Conservation (phyloP, 2,329 filamentous ascomycete species). For the Geosmithia putterillii region DNA sequence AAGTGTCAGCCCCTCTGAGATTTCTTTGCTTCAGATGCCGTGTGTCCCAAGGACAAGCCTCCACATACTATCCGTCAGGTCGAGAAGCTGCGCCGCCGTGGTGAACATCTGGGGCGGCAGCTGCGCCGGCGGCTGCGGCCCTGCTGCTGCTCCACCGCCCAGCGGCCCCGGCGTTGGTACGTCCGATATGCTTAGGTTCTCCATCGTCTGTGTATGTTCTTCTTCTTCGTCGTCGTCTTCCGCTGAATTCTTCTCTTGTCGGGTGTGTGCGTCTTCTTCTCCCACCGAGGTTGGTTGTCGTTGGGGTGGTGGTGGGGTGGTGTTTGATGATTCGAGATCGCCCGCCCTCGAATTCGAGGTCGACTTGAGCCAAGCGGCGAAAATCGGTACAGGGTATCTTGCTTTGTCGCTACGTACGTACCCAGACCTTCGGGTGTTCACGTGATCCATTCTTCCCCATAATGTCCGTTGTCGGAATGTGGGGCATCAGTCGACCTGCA, state of each 20-base stretch:
- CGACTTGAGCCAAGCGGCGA: no score
- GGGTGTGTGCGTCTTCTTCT: not conserved
- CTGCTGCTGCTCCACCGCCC: slow-evolving; percentile 20
- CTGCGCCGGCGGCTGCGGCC: slow-evolving; percentile 43
- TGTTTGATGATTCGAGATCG: no score
- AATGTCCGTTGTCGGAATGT: no score
- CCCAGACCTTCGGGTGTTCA: no score
- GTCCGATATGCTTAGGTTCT: slow-evolving; percentile 40
- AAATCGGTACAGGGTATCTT: no score
- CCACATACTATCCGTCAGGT: slow-evolving; percentile 85
- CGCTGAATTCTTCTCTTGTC: not conserved
- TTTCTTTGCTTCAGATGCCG: not conserved
- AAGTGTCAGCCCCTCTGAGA: not conserved
- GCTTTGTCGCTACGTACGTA: no score
- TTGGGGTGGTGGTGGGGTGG: no score
- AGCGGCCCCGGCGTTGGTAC: slow-evolving; percentile 28
- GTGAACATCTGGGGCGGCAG: slow-evolving; percentile 96
- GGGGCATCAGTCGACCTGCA: no score
- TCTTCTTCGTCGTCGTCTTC: not conserved
- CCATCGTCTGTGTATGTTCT: slow-evolving; percentile 24
- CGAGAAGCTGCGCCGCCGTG: slow-evolving; percentile 86
- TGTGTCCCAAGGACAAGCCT: not conserved
- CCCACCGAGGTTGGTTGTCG: no score
- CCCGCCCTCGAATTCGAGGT: no score
- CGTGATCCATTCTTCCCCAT: no score